A percentile compares a stretch with the other conserved stretches of the same genome.
These are phyloP conservation scores for Phytophthora sp. DNA, from an alignment of 352 stramenopile genomes.

Conservation along the genomic window DNA sequence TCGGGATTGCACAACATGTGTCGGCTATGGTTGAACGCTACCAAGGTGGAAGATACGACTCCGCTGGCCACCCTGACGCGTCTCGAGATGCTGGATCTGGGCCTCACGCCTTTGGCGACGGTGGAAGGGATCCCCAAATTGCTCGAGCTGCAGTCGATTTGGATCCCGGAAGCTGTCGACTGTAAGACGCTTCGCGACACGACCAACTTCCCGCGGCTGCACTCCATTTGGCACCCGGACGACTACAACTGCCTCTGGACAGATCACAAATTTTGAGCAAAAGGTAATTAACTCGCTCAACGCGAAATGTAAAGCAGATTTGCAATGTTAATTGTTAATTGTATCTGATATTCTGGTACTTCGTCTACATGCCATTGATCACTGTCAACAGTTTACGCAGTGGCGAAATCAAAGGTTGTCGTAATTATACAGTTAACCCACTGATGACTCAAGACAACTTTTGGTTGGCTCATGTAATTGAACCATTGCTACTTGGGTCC, in stretches of 20 bases:
- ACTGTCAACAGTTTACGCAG: slow-evolving; percentile 8
- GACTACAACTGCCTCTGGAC: slow-evolving; percentile 74
- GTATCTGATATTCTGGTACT: too few relatives aligned
- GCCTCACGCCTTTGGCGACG: slow-evolving; percentile 52
- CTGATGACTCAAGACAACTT: slow-evolving; percentile 16
- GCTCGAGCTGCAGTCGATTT: slow-evolving; percentile 52
- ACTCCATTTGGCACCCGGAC: slow-evolving; percentile 64
- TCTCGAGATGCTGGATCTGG: slow-evolving; percentile 56
- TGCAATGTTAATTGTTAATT: too few relatives aligned
- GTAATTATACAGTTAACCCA: background rate
- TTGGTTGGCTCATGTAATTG: background rate
- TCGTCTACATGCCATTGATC: too few relatives aligned
- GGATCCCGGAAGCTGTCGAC: slow-evolving; percentile 49
- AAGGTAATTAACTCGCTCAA: slow-evolving; percentile 6
- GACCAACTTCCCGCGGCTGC: slow-evolving; percentile 51
- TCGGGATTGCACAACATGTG: slow-evolving; percentile 46
- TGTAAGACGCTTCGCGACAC: slow-evolving; percentile 50
- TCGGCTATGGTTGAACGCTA: slow-evolving; percentile 54
- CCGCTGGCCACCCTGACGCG: slow-evolving; percentile 39
- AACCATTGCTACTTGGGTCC: background rate
- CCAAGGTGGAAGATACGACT: slow-evolving; percentile 51
- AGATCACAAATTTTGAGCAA: slow-evolving; percentile 52
- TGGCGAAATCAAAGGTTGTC: slow-evolving; percentile 9
- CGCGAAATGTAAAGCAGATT: too few relatives aligned
- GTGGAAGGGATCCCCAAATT: slow-evolving; percentile 43